These are phyloP conservation scores for Hamigera avellanea DNA, from an alignment of 495 filamentous ascomycete species.

Conservation along the genomic window DNA sequence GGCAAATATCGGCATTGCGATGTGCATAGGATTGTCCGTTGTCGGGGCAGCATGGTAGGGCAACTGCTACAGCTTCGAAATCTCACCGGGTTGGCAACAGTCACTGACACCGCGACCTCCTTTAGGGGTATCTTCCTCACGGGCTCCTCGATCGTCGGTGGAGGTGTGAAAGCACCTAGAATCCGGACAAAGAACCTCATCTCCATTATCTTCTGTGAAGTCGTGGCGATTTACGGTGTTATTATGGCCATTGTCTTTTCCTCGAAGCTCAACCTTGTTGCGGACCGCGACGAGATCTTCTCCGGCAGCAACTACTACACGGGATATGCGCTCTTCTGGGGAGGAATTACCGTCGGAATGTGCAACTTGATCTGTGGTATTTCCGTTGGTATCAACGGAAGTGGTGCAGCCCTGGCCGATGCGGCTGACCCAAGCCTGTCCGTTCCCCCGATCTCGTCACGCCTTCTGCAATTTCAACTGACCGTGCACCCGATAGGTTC, in stretches of 20 bases:
- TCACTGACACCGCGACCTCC: slow-evolving; percentile 16
- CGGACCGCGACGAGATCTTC: slow-evolving; percentile 36
- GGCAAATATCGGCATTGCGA: slow-evolving; percentile 80
- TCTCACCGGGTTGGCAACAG: background rate
- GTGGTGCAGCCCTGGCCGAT: slow-evolving; percentile 90
- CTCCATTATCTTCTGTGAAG: slow-evolving; percentile 99
- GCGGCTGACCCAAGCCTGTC: slow-evolving; percentile 87
- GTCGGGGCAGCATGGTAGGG: slow-evolving; percentile 94
- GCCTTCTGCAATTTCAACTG: slow-evolving; percentile 10
- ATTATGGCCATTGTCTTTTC: slow-evolving; percentile 99
- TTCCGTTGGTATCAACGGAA: slow-evolving; percentile 95
- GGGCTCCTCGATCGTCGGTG: slow-evolving; percentile 95
- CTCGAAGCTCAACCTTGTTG: slow-evolving; percentile 56
- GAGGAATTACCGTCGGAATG: slow-evolving; percentile 80
- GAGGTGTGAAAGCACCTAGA: slow-evolving; percentile 87
- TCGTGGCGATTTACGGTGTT: slow-evolving; percentile 98
- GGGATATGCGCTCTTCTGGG: slow-evolving; percentile 95
- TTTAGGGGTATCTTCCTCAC: slow-evolving; percentile 96
- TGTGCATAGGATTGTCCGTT: slow-evolving; percentile 92
- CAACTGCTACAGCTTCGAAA: background rate
- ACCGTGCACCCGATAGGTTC: slow-evolving; percentile 49
- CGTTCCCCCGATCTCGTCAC: slow-evolving; percentile 23
- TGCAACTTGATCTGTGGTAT: slow-evolving; percentile 96
- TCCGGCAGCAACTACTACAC: slow-evolving; percentile 74
- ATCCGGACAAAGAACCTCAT: slow-evolving; percentile 99